Evolutionary conservation across 768 basidiomycete genomes (phyloP), one percentile per base, ranked within the genome.

Genomic region (Boletus reticulatus): DNA sequence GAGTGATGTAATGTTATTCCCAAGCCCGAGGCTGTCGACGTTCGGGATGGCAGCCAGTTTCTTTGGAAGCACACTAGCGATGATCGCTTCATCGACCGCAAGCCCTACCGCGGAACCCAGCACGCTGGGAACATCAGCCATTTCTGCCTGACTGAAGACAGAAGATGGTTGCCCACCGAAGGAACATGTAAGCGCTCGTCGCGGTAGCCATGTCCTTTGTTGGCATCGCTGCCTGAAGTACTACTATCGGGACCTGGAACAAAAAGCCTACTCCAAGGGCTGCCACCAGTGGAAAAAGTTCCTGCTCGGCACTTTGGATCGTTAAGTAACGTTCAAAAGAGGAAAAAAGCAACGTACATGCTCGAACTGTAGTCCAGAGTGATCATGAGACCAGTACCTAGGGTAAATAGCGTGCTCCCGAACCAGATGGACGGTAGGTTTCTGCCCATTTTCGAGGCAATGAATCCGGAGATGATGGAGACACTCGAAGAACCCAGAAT

Each of bases 171-270:
- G 31, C 45, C 34, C 64, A 84, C 83, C 88, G 79, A 57, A 92
- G 75, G 65, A 93, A 85, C 20, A 81, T 81, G 61, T 85, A 88
- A 0, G 87, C 83, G 1, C 84, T 84, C 82, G 56, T 89, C 67
- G 5, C 88, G 78, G 90, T 89, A 1, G 90, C 89, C 89, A 92
- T 92, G 58, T 92, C 89, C 57, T 84, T 84, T 27, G 87, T 65
- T 2, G 92, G 92, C 90, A 94, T 94, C 0, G 90, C 85, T 13
- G 89, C 88, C 69, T 94, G 92, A 20, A 93, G 70, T 11, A 78
- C 87, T 54, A 91, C 87, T 13, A 91, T 72, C 1, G 88, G 89
- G 1, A 72, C 66, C 75, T 84, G 81, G 77, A 87, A 87, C 42
- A 91, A 69, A 60, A 77, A 79, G 1, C 88, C 89, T 16, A 82